A percentile compares a stretch with the other conserved stretches of the same genome.
Conservation (phyloP, 73 alveolate species). For the Tetrahymena thermophila region DNA sequence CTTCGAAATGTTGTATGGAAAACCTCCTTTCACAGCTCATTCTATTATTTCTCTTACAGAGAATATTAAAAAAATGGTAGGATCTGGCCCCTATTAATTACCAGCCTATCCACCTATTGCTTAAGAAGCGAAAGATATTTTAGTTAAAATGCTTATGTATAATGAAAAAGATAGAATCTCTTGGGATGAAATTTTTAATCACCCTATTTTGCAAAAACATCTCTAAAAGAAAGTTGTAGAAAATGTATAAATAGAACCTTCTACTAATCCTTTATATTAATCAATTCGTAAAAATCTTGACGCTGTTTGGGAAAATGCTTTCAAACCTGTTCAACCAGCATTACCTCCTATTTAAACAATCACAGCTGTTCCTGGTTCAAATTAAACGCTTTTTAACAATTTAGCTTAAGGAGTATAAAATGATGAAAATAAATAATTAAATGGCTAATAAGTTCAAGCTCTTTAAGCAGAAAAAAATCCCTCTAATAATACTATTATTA, state of each 20-base stretch:
- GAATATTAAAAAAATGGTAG: constrained; percentile 15
- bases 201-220: neutral
- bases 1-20: constrained; percentile 38
- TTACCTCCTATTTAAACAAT: neutral
- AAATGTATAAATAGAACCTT: neutral
- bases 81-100: constrained; percentile 15
- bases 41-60: constrained; percentile 8
- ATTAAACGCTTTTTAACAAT: neutral
- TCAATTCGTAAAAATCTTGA: neutral
- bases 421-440: neutral
- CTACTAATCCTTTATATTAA: neutral
- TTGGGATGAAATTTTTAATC: constrained; percentile 40
- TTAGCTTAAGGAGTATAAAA: neutral
- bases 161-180: constrained; percentile 23
- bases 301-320: neutral
- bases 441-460: neutral
- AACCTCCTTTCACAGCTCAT: constrained; percentile 25
- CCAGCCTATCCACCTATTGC: constrained; percentile 29
- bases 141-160: constrained; percentile 9
- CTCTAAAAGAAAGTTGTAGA: neutral
- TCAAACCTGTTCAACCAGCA: neutral
- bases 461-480: neutral
- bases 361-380: neutral
- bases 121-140: constrained; percentile 14
- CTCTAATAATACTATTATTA: neutral